Evolutionary conservation across 805 yeast genomes (phyloP), one percentile per base, ranked within the genome.

Genomic region (Saccharomycopsis microspora): DNA sequence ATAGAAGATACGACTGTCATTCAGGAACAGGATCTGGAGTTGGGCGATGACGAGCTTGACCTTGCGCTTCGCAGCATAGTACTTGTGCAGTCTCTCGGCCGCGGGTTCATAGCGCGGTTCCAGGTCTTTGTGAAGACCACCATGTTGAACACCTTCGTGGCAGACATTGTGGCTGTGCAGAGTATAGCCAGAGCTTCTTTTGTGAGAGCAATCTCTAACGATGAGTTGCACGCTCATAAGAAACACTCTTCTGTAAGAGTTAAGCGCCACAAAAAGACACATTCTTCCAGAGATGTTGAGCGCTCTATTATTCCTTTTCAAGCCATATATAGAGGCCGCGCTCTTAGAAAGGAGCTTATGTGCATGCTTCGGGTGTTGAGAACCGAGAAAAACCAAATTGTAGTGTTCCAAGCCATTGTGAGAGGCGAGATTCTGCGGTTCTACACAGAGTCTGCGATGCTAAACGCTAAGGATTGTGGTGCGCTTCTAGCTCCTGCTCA

Each of bases 81-180:
- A 36, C 66, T 64, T 47, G 64, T 88, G 11, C 96, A 88, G 60
- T 76, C 93, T 0, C 63, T 79, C 29, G 72, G 84, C 11, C 68
- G 86, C 54, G 95, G 93, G 19, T 78, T 84, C 0, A 67, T 77
- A 39, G 65, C 75, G 47, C 71, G 96, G 45, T 84, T 80, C 58
- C 64, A 66, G 27, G 67, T 80, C 65, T 79, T 78, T 60, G 82
- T 84, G 34, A 75, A 76, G 55, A 71, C 70, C 49, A 80, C 81
- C 47, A 71, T 83, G 69, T 59, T 84, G 34, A 75, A 71, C 48
- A 74, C 85, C 2, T 77, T 75, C 55, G 70, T 70, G 5, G 74
- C 71, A 9, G 77, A 75, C 27, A 57, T 82, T 27, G 62, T 72
- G 2, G 59, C 57, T 4, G 63, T 82, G 27, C 79, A 77, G 55